Base-by-base conservation (phyloP, 208 protist species). In the Herpetomonas muscarum region DNA sequence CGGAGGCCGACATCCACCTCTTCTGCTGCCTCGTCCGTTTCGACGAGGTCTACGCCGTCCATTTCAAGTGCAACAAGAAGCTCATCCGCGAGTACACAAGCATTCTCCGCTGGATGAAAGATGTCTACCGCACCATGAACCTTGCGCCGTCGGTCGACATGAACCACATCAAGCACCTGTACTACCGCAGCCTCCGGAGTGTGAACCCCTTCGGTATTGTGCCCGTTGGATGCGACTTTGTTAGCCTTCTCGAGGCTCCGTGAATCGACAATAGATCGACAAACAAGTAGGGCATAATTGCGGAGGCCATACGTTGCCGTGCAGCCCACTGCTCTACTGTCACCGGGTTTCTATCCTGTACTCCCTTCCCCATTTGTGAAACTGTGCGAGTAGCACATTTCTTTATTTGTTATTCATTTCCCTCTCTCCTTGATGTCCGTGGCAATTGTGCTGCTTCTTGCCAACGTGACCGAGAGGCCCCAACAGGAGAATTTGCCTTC, bases 21-120 rank as follows among this genome's bases (percentile, higher is more conserved):
- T 95, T 92, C 36, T 65, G 74, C 36, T 96, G 87, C 21, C 72
- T 96, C 13, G 67, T 96, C 13, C 74, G 93, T 44, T 97, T 96
- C 55, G 93, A 97, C 52, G 65, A 75, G 7, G 90, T 94, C 12
- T 97, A 97, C 68, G 47, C 68, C n/a, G 59, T 62, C 48, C 41
- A 90, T 64, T 97, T 96, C 65, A 94, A 96, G 69, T 86, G 72
- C 68, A 95, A 91, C 64, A 68, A 68, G 47, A 67, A 73, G 32
- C 64, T 75, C 24, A 74, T 97, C 25, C 61, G 71, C 46, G 85
- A 94, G 37, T 96, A 84, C 61, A 79, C 81, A 26, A 83, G 90
- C 61, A 22, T 96, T 2, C 68, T 74, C 24, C 74, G 81, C 25
- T 97, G 81, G 57, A 44, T 74, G 2, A 55, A 67, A 6, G 91